Evolutionary conservation across 495 filamentous ascomycete species (phyloP), one percentile per base, ranked within the genome.

Genomic region (Penicillium crystallinum): DNA sequence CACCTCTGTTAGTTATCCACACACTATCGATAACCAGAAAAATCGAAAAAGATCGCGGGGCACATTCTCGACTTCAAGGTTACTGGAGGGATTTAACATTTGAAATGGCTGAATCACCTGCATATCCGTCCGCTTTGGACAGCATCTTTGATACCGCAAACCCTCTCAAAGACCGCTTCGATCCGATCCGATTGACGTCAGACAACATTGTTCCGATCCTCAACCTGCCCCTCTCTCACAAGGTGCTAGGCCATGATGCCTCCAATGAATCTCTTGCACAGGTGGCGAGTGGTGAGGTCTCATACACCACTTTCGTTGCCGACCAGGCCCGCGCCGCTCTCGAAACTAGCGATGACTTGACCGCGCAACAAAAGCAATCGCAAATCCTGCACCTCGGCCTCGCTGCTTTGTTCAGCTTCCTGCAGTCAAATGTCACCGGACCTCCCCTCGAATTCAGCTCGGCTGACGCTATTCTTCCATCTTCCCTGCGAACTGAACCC

Each of bases 351-450:
- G 61, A 68, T 38, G 71, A 56, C 17, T 46, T 67, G 29, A 66
- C 63, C 7, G 5, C 49, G 8, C 61, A 67, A 48, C 65, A 71
- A 58, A 64, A 58, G 46, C 62, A 64, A 42, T 76, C 71, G 6
- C 73, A 73, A 42, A 30, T 83, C 27, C 66, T 86, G 39, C 67
- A 78, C 19, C 69, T 93, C 38, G 90, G 82, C 17, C 70, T 86
- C 14, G 84, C 86, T 1, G 84, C 90, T 0, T 74, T 97, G 18
- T 79, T 88, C 60, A 80, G 82, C n/a, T 97, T 97, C 66, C 66
- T 97, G 18, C 93, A 97, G 57, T 84, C 84, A 1, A 97, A 90
- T 66, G 87, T 97, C 45, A 97, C 93, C 12, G 93, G 93, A 0
- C 95, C 91, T 19, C 82, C 84, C 0, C 71, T 89, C n/a, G 62